These are phyloP conservation scores for Leucocoprinus sp. DNA, from an alignment of 768 basidiomycete species.

Conservation along the genomic window DNA sequence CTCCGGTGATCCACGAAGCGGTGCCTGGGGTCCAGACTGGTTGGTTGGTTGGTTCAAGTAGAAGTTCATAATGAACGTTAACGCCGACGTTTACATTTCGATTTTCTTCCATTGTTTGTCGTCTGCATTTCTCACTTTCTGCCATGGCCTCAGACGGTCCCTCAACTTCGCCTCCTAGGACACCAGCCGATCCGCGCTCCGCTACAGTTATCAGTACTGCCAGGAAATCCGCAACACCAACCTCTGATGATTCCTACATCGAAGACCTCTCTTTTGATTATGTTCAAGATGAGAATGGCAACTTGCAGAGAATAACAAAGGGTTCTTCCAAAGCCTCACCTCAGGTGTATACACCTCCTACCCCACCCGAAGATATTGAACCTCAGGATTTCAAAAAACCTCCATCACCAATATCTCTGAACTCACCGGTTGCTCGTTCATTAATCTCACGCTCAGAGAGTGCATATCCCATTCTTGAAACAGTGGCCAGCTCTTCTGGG, in stretches of 20 bases:
- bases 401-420: slow-evolving; percentile 31
- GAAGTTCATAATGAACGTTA: slow-evolving; percentile 20
- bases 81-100: slow-evolving; percentile 19
- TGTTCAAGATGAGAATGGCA: slow-evolving; percentile 45
- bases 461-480: slow-evolving; percentile 38
- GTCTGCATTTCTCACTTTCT: slow-evolving; percentile 12
- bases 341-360: slow-evolving; percentile 37
- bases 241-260: slow-evolving; percentile 52
- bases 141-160: slow-evolving; percentile 22
- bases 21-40: slow-evolving; percentile 20
- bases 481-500: slow-evolving; percentile 22
- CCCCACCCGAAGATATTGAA: slow-evolving; percentile 19
- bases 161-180: slow-evolving; percentile 31
- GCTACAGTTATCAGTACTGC: slow-evolving; percentile 3
- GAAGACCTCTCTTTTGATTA: slow-evolving; percentile 65
- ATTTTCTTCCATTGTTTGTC: slow-evolving; percentile 14
- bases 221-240: slow-evolving; percentile 20
- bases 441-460: slow-evolving; percentile 65
- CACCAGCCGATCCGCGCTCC: slow-evolving; percentile 27
- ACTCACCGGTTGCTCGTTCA: slow-evolving; percentile 32
- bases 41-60: slow-evolving; percentile 25
- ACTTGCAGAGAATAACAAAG: slow-evolving; percentile 49
- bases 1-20: slow-evolving; percentile 11
- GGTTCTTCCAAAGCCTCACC: slow-evolving; percentile 37
- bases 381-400: slow-evolving; percentile 21